Percentiles rank a stretch among this genome's conserved stretches.
Evolutionary conservation across 1,139 yeast genomes (phyloP).

Genomic region (Kluyveromyces sp.): DNA sequence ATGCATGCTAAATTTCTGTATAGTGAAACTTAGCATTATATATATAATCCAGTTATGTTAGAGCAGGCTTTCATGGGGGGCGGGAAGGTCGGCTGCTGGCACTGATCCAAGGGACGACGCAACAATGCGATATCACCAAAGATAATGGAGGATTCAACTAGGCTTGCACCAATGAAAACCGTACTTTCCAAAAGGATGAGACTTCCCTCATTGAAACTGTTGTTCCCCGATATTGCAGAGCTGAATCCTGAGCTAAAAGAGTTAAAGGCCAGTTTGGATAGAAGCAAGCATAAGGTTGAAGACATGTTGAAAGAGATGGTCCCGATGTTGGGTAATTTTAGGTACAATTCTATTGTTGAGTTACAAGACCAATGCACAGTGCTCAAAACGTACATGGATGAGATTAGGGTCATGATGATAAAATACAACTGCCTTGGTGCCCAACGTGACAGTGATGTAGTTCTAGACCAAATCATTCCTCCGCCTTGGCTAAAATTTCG

Average conservation of each 20-base stretch:
- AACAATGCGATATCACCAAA: neutral
- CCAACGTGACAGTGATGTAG: neutral
- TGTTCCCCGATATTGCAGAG: neutral
- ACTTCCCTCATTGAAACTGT: neutral
- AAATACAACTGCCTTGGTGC: constrained; percentile 1
- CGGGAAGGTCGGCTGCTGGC: too few relatives aligned
- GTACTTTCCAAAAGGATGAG: neutral
- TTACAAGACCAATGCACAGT: neutral
- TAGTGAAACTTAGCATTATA: neutral
- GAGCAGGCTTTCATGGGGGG: too few relatives aligned
- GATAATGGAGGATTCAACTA: neutral
- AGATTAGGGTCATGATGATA: constrained; percentile 5
- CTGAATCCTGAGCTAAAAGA: neutral
- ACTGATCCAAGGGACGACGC: too few relatives aligned
- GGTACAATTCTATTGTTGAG: constrained; percentile 1
- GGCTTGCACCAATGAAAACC: neutral
- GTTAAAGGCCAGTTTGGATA: neutral
- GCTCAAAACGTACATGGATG: neutral
- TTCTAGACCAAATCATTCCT: constrained; percentile 1
- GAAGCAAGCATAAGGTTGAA: neutral
- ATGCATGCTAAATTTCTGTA: too few relatives aligned
- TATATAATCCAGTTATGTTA: neutral
- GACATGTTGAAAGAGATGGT: neutral
- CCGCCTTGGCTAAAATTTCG: constrained; percentile 8
- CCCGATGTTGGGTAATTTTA: neutral